Evolutionary conservation across 2,329 filamentous ascomycete genomes (phyloP), one percentile per base, ranked within the genome.

Genomic region (Ophiocordyceps camponoti-rufipedis): DNA sequence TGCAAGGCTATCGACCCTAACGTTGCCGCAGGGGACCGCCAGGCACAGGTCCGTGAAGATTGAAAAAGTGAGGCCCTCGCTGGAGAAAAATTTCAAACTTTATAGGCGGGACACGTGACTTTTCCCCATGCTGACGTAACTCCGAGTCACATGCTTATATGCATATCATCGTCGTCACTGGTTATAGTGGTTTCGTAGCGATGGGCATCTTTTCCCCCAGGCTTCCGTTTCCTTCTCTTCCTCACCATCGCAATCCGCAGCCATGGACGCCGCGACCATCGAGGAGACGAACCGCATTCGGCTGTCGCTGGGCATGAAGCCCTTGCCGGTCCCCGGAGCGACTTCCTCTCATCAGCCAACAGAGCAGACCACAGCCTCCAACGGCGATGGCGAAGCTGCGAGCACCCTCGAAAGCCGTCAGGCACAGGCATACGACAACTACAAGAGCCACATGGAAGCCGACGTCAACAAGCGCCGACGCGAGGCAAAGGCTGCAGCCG

Each of bases 221-320:
- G 18, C 4, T 7, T 28, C 2, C 16, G 10, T 28, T 13, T 12
- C 5, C 18, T 19, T 28, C 40, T 28, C 19, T 18, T 8, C 18
- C 18, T n/a, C 3, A 23, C 18, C 40, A 5, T 8, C 19, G 6
- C 41, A 13, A 9, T 4, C 16, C 6, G 7, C 18, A 28, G 12
- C 13, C 31, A 78, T 78, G 68, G 76, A 80, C 60, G 69, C 78
- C 54, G 76, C 85, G 41, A 81, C 83, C 28, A 88, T 96, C 58
- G 85, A 93, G 63, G 87, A 95, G 71, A 86, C 85, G 52, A 96
- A 96, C 68, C 84, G 88, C 58, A 82, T 95, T 57, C 86, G 89
- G 56, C 72, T 81, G 55, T 85, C 86, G 44, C 78, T 95, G 67
- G 89, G 89, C 57, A 78, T 95, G 70, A 85, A 89, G 58, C 88